phyloP scores from a whole-genome alignment of 805 yeast genomes.

The Lachancea quebecensis region DNA sequence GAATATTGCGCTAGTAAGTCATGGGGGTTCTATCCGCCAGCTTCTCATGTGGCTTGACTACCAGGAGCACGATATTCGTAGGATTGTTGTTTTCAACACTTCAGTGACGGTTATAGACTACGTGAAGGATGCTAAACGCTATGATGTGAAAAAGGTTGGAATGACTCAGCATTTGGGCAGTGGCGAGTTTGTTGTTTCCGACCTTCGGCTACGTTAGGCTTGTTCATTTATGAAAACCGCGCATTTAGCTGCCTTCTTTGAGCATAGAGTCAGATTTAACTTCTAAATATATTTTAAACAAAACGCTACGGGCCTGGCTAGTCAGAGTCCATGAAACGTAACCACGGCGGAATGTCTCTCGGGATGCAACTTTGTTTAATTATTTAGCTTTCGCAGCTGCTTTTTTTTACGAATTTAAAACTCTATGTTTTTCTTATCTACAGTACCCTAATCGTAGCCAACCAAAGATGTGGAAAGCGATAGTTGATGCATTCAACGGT shows the following conservation, averaged over 20 bases:
- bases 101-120: constrained; percentile 64
- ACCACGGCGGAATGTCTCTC: no score
- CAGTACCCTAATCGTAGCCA: not conserved
- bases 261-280: no score
- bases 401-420: no score
- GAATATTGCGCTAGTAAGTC: constrained; percentile 61
- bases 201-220: constrained; percentile 38
- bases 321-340: no score
- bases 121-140: constrained; percentile 34
- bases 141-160: constrained; percentile 50
- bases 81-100: constrained; percentile 63
- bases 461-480: constrained; percentile 20
- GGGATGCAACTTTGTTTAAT: no score
- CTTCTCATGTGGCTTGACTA: constrained; percentile 45
- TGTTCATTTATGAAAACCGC: no score
- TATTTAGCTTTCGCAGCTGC: no score
- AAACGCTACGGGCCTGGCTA: no score
- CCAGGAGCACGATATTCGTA: constrained; percentile 36
- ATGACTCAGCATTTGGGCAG: constrained; percentile 61
- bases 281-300: no score
- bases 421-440: not conserved
- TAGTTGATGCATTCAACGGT: constrained; percentile 27
- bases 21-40: constrained; percentile 74
- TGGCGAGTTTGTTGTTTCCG: constrained; percentile 43
- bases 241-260: no score